Conservation (phyloP, 2,329 filamentous ascomycete genomes). For the Fusarium clavum region DNA sequence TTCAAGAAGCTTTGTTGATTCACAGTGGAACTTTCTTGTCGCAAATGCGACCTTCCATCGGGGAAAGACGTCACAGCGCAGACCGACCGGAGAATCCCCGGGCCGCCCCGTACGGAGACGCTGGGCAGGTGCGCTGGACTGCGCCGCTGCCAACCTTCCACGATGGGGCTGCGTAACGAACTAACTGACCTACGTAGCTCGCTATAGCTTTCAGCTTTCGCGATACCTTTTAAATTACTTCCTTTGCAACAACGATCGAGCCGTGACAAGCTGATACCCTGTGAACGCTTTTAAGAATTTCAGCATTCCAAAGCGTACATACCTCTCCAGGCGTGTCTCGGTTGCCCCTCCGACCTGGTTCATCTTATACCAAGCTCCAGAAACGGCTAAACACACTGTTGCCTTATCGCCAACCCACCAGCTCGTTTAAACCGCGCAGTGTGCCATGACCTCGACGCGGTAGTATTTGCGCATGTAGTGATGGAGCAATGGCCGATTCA, state of each 20-base stretch:
- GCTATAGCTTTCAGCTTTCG: conserved; percentile 41
- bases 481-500: conserved; percentile 63
- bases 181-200: conserved; percentile 44
- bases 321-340: conserved; percentile 1
- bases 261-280: neutral
- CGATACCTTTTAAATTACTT: conserved; percentile 17
- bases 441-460: conserved; percentile 45
- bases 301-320: conserved; percentile 4
- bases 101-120: conserved; percentile 34
- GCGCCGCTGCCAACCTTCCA: conserved; percentile 40
- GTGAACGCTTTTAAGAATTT: neutral
- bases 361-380: conserved; percentile 40
- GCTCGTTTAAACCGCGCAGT: conserved; percentile 36
- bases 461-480: conserved; percentile 49
- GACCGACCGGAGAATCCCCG: conserved; percentile 45
- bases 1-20: conserved; percentile 28
- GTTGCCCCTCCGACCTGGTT: conserved; percentile 35
- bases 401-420: conserved; percentile 36
- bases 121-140: conserved; percentile 28
- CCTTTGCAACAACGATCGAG: conserved; percentile 3
- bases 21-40: conserved; percentile 29
- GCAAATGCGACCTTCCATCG: conserved; percentile 30
- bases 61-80: conserved; percentile 44
- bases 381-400: conserved; percentile 27
- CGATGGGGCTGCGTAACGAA: conserved; percentile 42